These are phyloP conservation scores for Trichodelitschia bisporula DNA, from an alignment of 495 filamentous ascomycete species.

Conservation along the genomic window DNA sequence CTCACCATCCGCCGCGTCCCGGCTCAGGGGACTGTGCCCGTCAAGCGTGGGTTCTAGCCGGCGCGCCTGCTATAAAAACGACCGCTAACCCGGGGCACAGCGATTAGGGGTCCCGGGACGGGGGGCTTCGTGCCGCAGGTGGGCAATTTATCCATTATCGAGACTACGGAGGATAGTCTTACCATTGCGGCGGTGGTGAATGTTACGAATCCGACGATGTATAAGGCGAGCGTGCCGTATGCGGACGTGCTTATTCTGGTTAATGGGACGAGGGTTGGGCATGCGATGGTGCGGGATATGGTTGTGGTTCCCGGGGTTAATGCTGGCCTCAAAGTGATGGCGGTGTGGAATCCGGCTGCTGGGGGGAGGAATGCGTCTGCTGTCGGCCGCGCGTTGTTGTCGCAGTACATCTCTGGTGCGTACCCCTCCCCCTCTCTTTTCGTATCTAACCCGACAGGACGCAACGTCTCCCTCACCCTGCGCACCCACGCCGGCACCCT, in stretches of 20 bases:
- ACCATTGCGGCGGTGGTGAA: conserved; percentile 44
- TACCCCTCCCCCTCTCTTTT: neutral
- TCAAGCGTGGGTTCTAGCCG: conserved; percentile 46
- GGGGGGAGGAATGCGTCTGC: conserved; percentile 32
- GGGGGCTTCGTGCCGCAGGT: conserved; percentile 20
- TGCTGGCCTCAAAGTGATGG: conserved; percentile 37
- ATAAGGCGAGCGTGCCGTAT: conserved; percentile 57
- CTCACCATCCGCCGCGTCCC: conserved; percentile 62
- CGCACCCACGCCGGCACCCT: conserved; percentile 42
- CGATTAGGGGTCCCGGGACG: no score
- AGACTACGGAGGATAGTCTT: conserved; percentile 43
- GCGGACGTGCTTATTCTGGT: conserved; percentile 46
- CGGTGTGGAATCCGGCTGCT: conserved; percentile 46
- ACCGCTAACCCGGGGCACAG: no score
- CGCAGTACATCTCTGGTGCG: conserved; percentile 65
- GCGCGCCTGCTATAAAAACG: no score
- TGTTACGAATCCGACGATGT: conserved; percentile 72
- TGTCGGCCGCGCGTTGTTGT: conserved; percentile 47
- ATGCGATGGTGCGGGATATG: conserved; percentile 34
- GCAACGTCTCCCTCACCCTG: conserved; percentile 55
- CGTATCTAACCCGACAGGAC: conserved; percentile 19
- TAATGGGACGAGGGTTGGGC: conserved; percentile 51
- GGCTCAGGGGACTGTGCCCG: conserved; percentile 56
- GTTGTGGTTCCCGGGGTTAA: conserved; percentile 42
- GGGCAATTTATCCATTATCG: conserved; percentile 35